Evolutionary conservation across 805 yeast genomes (phyloP), one percentile per base, ranked within the genome.

Genomic region (Tetrapisispora phaffii): DNA sequence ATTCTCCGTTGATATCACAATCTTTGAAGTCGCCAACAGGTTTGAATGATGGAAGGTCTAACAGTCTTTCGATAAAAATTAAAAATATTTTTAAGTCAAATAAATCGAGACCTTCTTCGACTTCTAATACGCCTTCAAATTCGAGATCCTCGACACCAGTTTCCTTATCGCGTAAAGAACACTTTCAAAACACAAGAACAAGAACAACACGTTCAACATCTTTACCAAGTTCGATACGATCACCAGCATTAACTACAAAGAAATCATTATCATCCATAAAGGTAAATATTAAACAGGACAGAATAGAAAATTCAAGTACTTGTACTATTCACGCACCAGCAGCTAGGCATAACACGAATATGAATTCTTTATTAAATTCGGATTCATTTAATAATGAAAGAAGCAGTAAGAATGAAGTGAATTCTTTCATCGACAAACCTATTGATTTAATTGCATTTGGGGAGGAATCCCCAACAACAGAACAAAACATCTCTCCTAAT

Each of bases 31-130:
- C 29, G 6, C 3, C 39, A n/a, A 3, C 39, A 22, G 26, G 15
- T 8, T 36, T n/a, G 7, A 15, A n/a, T 23, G 31, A 21, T 36
- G 3, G 21, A 21, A 32, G 6, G 32, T 10, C 15, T 7, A 32
- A 29, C 10, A 28, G 28, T 9, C 15, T 39, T n/a, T 19, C 34
- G 2, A 17, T 35, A 21, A 39, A 39, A 12, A 21, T 39, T 31
- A 39, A 39, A 31, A 39, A n/a, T 31, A 6, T 39, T 6, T 39
- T 39, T 21, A 39, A 39, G 7, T 39, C 32, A 23, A 29, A 15
- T 21, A 39, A 17, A 21, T 21, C 26, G 22, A 39, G 31, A 21
- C 23, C 42, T 2, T 23, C 28, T 3, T 39, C 35, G 5, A 17
- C 15, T 15, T 7, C 29, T 15, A 7, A 13, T 10, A n/a, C 26